Evolutionary conservation across 441 rosid species (phyloP).

Genomic region (Gossypium lobatum): DNA sequence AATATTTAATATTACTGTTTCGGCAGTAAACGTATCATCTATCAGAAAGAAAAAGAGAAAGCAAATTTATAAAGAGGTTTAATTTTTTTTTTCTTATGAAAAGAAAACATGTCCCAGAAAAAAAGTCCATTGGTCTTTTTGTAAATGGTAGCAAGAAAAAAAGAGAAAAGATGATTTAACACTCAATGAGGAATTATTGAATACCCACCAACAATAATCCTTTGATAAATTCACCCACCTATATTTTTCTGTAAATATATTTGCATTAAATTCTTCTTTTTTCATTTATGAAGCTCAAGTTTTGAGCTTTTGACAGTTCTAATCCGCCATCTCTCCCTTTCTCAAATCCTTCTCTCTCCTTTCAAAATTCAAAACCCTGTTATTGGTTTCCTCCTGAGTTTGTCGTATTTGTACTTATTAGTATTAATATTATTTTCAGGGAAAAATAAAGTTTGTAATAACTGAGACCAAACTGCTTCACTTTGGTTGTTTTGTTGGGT

Average conservation of each 20-base stretch:
- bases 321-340: constrained; percentile 18
- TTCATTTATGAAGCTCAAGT: constrained; percentile 38
- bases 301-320: constrained; percentile 21
- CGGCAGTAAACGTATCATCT: no score
- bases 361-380: not conserved
- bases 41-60: not conserved
- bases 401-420: not conserved
- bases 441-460: not conserved
- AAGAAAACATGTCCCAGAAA: not conserved
- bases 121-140: not conserved
- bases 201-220: constrained; percentile 28
- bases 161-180: not conserved
- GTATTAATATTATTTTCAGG: constrained; percentile 9
- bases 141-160: not conserved
- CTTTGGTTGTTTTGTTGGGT: constrained; percentile 22
- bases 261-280: not conserved
- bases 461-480: constrained; percentile 18
- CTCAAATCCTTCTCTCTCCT: not conserved
- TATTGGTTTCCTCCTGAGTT: not conserved
- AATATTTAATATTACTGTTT: no score
- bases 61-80: not conserved
- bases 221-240: constrained; percentile 34
- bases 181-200: constrained; percentile 33
- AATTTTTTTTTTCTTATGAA: not conserved
- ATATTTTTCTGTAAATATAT: constrained; percentile 9